Percentiles rank a stretch among this genome's conserved stretches.
These are phyloP conservation scores for Gastrolobium bilobum DNA, from an alignment of 306 rosid genomes.

Conservation along the genomic window DNA sequence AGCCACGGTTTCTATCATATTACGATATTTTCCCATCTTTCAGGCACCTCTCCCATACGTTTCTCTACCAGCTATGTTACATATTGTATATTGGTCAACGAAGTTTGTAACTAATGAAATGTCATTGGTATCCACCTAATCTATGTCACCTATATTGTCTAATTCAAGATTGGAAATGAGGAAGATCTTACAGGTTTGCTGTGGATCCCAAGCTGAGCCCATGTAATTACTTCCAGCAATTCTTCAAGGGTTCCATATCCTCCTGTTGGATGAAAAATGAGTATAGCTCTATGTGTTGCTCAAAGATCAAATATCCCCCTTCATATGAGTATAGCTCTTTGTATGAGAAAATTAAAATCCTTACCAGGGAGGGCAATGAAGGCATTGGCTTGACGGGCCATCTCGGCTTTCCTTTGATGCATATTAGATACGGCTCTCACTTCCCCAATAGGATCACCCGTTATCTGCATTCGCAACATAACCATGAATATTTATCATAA, in stretches of 20 bases:
- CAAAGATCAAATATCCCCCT: not conserved
- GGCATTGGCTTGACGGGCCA: slow-evolving; percentile 89
- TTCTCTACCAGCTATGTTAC: not conserved
- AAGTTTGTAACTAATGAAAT: not conserved
- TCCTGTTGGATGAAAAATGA: slow-evolving; percentile 50
- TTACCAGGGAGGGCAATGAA: slow-evolving; percentile 85
- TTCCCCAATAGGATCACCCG: slow-evolving; percentile 81
- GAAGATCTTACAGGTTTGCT: slow-evolving; percentile 74
- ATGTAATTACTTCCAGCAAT: slow-evolving; percentile 85
- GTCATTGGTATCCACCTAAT: not conserved
- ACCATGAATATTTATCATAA: not conserved
- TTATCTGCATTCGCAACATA: slow-evolving; percentile 55
- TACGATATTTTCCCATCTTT: slow-evolving; percentile 23
- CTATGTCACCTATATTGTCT: not conserved
- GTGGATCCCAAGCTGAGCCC: slow-evolving; percentile 94
- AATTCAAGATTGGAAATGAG: not conserved
- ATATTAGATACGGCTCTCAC: slow-evolving; percentile 75
- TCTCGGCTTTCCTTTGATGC: slow-evolving; percentile 90
- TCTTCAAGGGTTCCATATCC: slow-evolving; percentile 92
- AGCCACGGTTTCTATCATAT: not conserved
- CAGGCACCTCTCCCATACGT: not conserved
- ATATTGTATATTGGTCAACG: not conserved
- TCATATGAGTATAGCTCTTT: not conserved
- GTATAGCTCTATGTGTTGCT: not conserved
- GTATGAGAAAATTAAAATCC: not conserved